Base-by-base conservation (phyloP, 371 early-diverging fungal species). In the Circinella umbellata region DNA sequence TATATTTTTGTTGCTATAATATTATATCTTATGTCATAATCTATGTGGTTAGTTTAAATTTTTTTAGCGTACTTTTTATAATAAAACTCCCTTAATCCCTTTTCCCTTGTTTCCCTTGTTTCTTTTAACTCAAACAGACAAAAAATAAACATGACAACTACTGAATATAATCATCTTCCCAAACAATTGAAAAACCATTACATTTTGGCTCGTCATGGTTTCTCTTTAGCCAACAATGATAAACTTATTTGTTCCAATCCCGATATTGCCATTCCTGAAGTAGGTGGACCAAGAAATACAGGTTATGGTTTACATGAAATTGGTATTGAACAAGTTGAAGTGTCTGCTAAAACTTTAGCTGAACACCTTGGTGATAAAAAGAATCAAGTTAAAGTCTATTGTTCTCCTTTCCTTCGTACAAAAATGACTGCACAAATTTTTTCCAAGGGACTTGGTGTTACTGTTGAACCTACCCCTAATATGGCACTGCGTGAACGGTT, bases 341-440 rank as follows among this genome's bases (percentile, higher is more conserved):
- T 75, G 76, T 73, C 80, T 20, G 85, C 81, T 6, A 63, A 70
- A 17, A 63, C 65, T 17, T 63, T 85, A 2, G 76, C 77, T 38
- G 64, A 78, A 9, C 77, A 80, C 51, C 67, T 82, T 11, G 76
- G 71, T 54, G 37, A 51, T 11, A 69, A 71, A 37, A 68, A 72
- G 15, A 72, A 76, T 14, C 38, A 73, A n/a, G 63, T 48, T 37
- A 48, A 64, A 66, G 10, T 85, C 18, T 82, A 77, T 57, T 82
- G 81, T 64, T 82, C 83, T 17, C 85, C 85, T 15, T 85, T 85
- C 60, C 68, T 78, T 27, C 73, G 85, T 66, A 82, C 85, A 10
- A 69, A 71, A 0, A 75, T 82, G 63, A 85, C 85, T 0, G 85
- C 85, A 4, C 76, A 72, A 14, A 85, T 85, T 38, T 75, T 82